A percentile compares a stretch with the other conserved stretches of the same genome.
phyloP scores from a whole-genome alignment of 176 grass and related monocot species.

The sorghum (Sorghum bicolor) region DNA sequence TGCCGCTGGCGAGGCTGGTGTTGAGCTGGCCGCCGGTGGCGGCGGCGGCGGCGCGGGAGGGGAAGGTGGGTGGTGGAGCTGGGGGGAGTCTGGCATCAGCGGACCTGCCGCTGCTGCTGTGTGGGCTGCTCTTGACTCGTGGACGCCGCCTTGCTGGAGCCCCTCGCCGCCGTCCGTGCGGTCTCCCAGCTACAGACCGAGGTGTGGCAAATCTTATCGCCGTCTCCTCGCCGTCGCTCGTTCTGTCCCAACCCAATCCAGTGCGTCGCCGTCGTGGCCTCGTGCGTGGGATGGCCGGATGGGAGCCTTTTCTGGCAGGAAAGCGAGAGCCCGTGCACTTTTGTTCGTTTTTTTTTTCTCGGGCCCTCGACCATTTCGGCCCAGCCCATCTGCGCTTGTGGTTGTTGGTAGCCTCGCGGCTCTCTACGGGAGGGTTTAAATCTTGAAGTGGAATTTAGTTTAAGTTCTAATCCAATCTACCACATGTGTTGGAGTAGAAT shows the following conservation, averaged over 20 bases:
- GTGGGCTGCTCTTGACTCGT: too few relatives aligned
- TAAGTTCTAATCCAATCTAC: too few relatives aligned
- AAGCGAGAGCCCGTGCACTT: background rate
- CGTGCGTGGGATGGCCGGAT: too few relatives aligned
- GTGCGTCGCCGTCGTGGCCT: slow-evolving; percentile 4
- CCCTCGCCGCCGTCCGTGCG: background rate
- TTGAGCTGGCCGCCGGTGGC: background rate
- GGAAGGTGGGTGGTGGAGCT: background rate
- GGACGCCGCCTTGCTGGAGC: too few relatives aligned
- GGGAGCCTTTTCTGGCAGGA: background rate
- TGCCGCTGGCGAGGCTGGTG: background rate
- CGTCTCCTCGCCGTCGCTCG: background rate
- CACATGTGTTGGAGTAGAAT: too few relatives aligned
- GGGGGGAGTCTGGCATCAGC: slow-evolving; percentile 37
- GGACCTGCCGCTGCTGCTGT: slow-evolving; percentile 1
- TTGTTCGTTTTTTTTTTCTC: background rate
- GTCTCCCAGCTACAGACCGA: background rate
- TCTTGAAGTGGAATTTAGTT: too few relatives aligned
- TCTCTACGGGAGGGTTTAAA: background rate
- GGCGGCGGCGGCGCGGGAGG: slow-evolving; percentile 6
- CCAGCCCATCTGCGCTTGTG: background rate
- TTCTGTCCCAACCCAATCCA: slow-evolving; percentile 7
- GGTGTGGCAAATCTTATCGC: slow-evolving; percentile 17
- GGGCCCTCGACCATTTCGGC: background rate
- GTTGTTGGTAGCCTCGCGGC: background rate